Conservation (phyloP, 352 stramenopile genomes). For the Phytophthora citricola region DNA sequence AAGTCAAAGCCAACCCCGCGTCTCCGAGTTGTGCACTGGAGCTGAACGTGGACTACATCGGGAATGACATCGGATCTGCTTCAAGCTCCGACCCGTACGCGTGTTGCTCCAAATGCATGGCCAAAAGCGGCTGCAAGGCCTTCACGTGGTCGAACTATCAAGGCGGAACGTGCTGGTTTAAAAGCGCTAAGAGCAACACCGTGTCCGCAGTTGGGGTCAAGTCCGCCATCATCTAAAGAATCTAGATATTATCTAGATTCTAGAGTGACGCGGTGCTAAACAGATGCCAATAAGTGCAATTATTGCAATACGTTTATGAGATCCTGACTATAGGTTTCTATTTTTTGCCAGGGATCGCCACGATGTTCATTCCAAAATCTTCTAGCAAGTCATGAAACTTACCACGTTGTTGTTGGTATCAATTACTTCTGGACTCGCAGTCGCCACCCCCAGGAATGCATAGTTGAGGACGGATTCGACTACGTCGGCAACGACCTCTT, state of each 20-base stretch:
- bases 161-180: slow-evolving; percentile 65
- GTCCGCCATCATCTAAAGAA: slow-evolving; percentile 19
- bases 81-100: slow-evolving; percentile 25
- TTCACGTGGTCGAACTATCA: slow-evolving; percentile 54
- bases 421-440: not conserved
- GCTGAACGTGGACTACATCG: slow-evolving; percentile 38
- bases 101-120: slow-evolving; percentile 43
- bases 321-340: not conserved
- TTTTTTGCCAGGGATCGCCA: not conserved
- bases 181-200: slow-evolving; percentile 42
- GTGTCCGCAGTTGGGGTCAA: slow-evolving; percentile 5
- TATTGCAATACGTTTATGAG: slow-evolving; percentile 6
- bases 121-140: slow-evolving; percentile 17
- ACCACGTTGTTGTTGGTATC: slow-evolving; percentile 1
- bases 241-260: no score
- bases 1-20: slow-evolving; percentile 26
- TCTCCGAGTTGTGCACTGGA: slow-evolving; percentile 40
- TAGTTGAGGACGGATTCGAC: slow-evolving; percentile 39
- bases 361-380: slow-evolving; percentile 16
- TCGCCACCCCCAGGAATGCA: slow-evolving; percentile 17
- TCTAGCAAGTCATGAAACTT: not conserved
- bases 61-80: slow-evolving; percentile 29
- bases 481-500: slow-evolving; percentile 48
- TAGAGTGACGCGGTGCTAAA: not conserved
- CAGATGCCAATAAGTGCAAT: not conserved